Conservation (phyloP, 345 rosid species). For the Corchorus olitorius region DNA sequence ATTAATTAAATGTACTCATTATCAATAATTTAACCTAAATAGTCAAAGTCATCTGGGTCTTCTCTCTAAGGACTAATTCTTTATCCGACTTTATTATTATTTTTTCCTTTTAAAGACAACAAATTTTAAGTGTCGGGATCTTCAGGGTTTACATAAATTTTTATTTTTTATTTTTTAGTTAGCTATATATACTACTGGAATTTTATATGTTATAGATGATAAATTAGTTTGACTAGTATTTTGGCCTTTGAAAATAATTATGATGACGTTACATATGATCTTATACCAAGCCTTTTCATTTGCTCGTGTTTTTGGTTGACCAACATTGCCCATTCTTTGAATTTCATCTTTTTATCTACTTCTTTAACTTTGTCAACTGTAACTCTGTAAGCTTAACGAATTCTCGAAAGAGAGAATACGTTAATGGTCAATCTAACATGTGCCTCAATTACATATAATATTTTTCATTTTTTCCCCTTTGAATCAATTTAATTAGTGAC, state of each 20-base stretch:
- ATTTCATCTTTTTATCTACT: no score
- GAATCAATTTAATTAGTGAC: no score
- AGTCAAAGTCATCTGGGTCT: background rate
- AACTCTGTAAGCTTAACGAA: no score
- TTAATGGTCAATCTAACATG: background rate
- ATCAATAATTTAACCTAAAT: background rate
- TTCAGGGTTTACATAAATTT: no score
- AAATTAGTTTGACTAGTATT: background rate
- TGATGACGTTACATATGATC: background rate
- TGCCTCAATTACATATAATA: background rate
- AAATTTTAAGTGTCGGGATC: background rate
- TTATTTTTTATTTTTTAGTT: no score
- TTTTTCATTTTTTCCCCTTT: no score
- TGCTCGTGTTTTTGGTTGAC: background rate
- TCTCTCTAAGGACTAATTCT: background rate
- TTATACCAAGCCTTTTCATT: background rate
- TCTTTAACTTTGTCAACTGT: background rate
- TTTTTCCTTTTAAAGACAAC: background rate
- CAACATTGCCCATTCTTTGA: background rate
- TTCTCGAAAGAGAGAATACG: background rate
- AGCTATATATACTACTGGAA: no score
- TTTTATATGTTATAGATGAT: background rate
- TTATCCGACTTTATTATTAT: background rate
- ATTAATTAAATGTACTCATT: background rate
- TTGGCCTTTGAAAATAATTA: background rate